A percentile compares a stretch with the other conserved stretches of the same genome.
These are phyloP conservation scores for Chrysosporium keratinophilum DNA, from an alignment of 2,329 filamentous ascomycete genomes.

Conservation along the genomic window DNA sequence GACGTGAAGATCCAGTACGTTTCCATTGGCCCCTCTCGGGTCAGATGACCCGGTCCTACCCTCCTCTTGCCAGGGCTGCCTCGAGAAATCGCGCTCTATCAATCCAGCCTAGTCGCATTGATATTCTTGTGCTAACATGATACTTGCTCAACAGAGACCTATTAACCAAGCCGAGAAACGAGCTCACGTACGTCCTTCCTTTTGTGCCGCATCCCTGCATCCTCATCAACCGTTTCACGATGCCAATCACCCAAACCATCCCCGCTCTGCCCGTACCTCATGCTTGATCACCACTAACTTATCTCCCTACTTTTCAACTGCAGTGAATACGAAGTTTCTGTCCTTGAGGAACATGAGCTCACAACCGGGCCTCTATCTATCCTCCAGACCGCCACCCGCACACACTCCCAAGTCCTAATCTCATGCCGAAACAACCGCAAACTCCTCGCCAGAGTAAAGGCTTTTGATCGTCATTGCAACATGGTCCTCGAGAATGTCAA, in stretches of 20 bases:
- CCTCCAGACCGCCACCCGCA: constrained; percentile 90
- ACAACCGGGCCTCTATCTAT: constrained; percentile 77
- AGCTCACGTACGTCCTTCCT: constrained; percentile 65
- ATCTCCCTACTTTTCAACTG: constrained; percentile 18
- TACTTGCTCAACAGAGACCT: constrained; percentile 56
- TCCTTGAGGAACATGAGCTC: constrained; percentile 70
- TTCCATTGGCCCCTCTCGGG: constrained; percentile 9
- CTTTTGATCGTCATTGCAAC: constrained; percentile 97
- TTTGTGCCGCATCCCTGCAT: constrained; percentile 13
- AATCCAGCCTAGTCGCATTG: neutral
- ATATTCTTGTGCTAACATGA: constrained; percentile 2
- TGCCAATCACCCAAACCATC: neutral
- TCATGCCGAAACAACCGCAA: constrained; percentile 98
- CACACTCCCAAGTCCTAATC: constrained; percentile 91
- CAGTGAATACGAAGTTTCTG: constrained; percentile 83
- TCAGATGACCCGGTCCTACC: constrained; percentile 17
- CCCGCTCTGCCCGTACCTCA: neutral
- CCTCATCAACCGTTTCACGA: neutral
- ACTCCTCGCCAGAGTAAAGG: constrained; percentile 91
- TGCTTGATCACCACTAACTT: neutral
- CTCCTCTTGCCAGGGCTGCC: neutral
- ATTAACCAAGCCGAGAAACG: constrained; percentile 74
- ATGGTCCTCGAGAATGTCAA: constrained; percentile 97
- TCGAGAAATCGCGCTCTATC: constrained; percentile 11
- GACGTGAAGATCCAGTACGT: constrained; percentile 63